Percentiles rank a stretch among this genome's conserved stretches.
These are phyloP conservation scores for Verticillium nubilum DNA, from an alignment of 2,329 filamentous ascomycete genomes.

Conservation along the genomic window DNA sequence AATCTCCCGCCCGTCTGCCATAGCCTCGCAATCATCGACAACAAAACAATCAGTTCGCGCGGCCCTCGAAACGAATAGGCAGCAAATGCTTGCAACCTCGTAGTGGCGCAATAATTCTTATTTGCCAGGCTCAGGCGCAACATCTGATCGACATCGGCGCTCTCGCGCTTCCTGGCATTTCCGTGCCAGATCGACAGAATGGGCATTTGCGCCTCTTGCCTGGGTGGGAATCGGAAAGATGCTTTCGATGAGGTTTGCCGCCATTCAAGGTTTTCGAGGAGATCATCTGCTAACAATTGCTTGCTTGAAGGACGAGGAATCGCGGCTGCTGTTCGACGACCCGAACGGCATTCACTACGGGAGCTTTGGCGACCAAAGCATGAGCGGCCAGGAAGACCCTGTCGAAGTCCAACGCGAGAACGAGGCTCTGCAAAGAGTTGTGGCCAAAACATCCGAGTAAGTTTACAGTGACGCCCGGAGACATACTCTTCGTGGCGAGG, in stretches of 20 bases:
- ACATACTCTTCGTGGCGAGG: too few relatives aligned
- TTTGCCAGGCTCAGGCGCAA: too few relatives aligned
- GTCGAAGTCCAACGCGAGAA: constrained; percentile 59
- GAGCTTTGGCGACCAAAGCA: constrained; percentile 53
- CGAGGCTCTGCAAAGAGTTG: constrained; percentile 58
- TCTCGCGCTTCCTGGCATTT: too few relatives aligned
- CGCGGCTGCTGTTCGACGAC: constrained; percentile 56
- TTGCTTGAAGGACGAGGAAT: constrained; percentile 46
- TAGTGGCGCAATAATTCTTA: too few relatives aligned
- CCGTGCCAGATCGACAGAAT: constrained; percentile 26
- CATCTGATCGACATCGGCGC: too few relatives aligned
- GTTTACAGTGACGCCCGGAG: too few relatives aligned
- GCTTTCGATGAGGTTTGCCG: constrained; percentile 48
- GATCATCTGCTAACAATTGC: neutral
- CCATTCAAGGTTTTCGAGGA: neutral
- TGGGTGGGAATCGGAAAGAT: constrained; percentile 46
- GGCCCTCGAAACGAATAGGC: neutral
- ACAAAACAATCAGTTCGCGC: neutral
- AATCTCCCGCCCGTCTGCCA: neutral
- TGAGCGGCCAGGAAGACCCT: constrained; percentile 52
- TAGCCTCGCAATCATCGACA: neutral
- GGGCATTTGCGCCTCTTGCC: constrained; percentile 58
- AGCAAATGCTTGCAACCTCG: neutral
- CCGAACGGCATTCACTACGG: constrained; percentile 54
- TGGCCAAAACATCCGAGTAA: constrained; percentile 60